Conservation (phyloP, 1,139 yeast species). For the Suhomyces taliae region DNA sequence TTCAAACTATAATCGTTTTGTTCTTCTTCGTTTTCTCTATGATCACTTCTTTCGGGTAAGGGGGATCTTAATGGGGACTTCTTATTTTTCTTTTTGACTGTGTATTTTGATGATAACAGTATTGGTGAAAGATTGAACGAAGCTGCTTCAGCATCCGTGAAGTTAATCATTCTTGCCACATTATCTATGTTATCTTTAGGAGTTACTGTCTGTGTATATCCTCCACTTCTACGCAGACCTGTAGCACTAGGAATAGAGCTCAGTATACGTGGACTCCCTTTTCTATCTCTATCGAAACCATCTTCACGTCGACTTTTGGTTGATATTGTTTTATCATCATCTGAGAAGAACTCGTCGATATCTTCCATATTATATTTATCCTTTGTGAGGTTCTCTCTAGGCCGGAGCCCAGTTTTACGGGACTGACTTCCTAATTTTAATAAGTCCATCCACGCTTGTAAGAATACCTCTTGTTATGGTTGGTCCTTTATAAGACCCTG, state of each 20-base stretch:
- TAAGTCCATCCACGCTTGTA: constrained; percentile 39
- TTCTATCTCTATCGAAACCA: not conserved
- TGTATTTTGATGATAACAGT: constrained; percentile 20
- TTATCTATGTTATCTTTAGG: constrained; percentile 19
- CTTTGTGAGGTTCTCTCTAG: constrained; percentile 49
- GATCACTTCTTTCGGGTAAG: constrained; percentile 23
- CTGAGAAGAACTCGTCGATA: constrained; percentile 66
- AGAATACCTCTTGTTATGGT: not conserved
- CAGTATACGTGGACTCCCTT: not conserved
- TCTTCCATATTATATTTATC: constrained; percentile 80
- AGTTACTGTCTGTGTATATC: constrained; percentile 7
- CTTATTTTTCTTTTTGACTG: constrained; percentile 21
- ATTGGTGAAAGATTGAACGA: constrained; percentile 35
- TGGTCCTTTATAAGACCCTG: not conserved
- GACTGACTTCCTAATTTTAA: constrained; percentile 55
- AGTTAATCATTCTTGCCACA: constrained; percentile 40
- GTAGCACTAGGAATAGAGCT: not conserved
- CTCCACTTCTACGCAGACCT: not conserved
- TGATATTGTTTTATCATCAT: constrained; percentile 33
- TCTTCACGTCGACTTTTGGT: constrained; percentile 1
- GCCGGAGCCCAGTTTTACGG: constrained; percentile 60
- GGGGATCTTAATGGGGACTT: constrained; percentile 39
- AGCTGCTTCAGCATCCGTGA: constrained; percentile 40
- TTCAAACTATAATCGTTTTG: constrained; percentile 7
- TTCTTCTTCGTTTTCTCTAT: not conserved